A percentile compares a stretch with the other conserved stretches of the same genome.
phyloP scores from a whole-genome alignment of 371 early-diverging fungal genomes.

The Conidiobolus incongruus region DNA sequence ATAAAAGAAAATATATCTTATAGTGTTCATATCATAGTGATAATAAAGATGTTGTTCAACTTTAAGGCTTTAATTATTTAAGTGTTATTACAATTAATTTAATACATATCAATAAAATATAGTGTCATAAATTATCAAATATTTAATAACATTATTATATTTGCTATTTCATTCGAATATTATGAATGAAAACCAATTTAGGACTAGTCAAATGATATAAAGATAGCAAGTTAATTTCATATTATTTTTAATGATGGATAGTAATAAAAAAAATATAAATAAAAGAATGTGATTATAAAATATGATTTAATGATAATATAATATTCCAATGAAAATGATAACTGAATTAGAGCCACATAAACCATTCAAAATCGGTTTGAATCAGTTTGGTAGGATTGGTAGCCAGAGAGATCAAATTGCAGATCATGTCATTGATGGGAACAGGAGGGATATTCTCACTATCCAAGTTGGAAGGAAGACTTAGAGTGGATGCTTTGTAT shows the following conservation, averaged over 20 bases:
- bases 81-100: too few relatives aligned
- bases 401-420: slow-evolving; percentile 75
- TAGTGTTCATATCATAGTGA: too few relatives aligned
- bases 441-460: slow-evolving; percentile 22
- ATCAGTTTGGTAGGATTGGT: slow-evolving; percentile 80
- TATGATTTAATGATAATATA: background rate
- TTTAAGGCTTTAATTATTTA: too few relatives aligned
- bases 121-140: too few relatives aligned
- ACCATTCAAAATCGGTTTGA: slow-evolving; percentile 50
- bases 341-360: slow-evolving; percentile 3
- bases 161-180: too few relatives aligned
- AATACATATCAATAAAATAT: too few relatives aligned
- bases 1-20: too few relatives aligned
- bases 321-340: background rate
- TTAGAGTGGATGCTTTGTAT: background rate
- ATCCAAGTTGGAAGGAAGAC: slow-evolving; percentile 5
- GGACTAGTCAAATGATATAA: too few relatives aligned
- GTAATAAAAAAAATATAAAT: slow-evolving; percentile 37
- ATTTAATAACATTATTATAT: too few relatives aligned
- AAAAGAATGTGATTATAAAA: background rate
- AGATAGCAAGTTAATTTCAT: too few relatives aligned
- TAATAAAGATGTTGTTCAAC: too few relatives aligned
- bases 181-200: too few relatives aligned
- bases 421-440: slow-evolving; percentile 57
- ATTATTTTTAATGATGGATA: slow-evolving; percentile 31